Conservation (phyloP, 169 alveolate genomes). For the Eimeria zaria region DNA sequence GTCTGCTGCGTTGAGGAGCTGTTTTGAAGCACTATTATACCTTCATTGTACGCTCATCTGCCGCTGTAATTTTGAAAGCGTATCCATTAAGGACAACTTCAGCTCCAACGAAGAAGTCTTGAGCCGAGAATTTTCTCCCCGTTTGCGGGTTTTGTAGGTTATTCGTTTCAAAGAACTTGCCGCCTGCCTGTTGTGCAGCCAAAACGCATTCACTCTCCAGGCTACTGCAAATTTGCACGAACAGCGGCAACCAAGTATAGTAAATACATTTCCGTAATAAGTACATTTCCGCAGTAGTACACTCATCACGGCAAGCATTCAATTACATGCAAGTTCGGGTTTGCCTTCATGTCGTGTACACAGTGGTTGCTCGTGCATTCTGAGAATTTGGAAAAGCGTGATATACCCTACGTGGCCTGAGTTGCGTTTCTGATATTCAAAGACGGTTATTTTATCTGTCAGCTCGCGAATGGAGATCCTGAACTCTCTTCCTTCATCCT, state of each 20-base stretch:
- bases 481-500: conserved; percentile 92
- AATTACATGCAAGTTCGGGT: background rate
- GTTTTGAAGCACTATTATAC: background rate
- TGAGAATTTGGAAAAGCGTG: background rate
- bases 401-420: conserved; percentile 88
- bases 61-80: conserved; percentile 51
- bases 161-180: conserved; percentile 72
- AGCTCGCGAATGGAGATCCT: conserved; percentile 89
- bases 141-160: conserved; percentile 27
- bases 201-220: background rate
- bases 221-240: background rate
- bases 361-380: background rate
- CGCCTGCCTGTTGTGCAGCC: conserved; percentile 58
- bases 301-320: background rate
- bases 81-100: conserved; percentile 31
- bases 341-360: background rate
- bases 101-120: conserved; percentile 83
- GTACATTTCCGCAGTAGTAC: background rate
- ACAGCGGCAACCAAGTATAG: background rate
- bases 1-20: background rate
- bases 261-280: too few species aligned
- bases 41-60: conserved; percentile 80
- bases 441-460: conserved; percentile 91
- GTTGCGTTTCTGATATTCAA: conserved; percentile 92
- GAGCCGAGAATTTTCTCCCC: conserved; percentile 18